Evolutionary conservation across 768 basidiomycete species (phyloP).

Genomic region (Cystofilobasidium ferigula): DNA sequence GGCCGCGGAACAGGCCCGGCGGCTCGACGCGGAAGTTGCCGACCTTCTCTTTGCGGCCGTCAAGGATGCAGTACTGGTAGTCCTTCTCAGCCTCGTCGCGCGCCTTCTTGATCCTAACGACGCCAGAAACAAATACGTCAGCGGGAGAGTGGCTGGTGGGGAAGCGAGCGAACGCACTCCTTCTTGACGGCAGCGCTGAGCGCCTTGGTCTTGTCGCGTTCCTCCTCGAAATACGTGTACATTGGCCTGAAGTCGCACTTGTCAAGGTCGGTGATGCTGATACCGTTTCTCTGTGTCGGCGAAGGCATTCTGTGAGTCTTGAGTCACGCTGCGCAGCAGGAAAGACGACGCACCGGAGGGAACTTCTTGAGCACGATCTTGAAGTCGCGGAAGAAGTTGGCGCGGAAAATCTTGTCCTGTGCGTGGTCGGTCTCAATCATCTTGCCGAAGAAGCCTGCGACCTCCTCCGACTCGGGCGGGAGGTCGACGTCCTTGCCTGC

Average conservation of each 20-base stretch:
- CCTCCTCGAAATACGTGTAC: slow-evolving; percentile 80
- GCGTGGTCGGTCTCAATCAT: slow-evolving; percentile 88
- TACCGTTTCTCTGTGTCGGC: slow-evolving; percentile 48
- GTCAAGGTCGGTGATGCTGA: slow-evolving; percentile 62
- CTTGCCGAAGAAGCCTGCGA: slow-evolving; percentile 89
- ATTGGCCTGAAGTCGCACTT: slow-evolving; percentile 90
- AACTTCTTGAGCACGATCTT: slow-evolving; percentile 59
- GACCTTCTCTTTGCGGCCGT: slow-evolving; percentile 94
- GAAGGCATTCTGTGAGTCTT: not conserved
- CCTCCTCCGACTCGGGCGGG: slow-evolving; percentile 80
- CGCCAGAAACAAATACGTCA: slow-evolving; percentile 4
- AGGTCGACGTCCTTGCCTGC: slow-evolving; percentile 68
- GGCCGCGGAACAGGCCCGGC: slow-evolving; percentile 93
- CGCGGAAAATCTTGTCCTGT: slow-evolving; percentile 72
- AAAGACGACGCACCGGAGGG: slow-evolving; percentile 58
- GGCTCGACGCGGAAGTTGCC: slow-evolving; percentile 98
- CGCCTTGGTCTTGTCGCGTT: slow-evolving; percentile 86
- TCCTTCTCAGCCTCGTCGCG: slow-evolving; percentile 75
- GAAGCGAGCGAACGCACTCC: slow-evolving; percentile 39
- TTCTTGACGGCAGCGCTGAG: slow-evolving; percentile 82
- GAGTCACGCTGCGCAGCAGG: not conserved
- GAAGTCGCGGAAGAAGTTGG: slow-evolving; percentile 94
- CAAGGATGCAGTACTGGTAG: slow-evolving; percentile 74
- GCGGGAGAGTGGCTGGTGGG: not conserved
- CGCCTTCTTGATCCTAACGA: slow-evolving; percentile 56